Base-by-base conservation (phyloP, 768 basidiomycete genomes). In the Psilocybe tampanensis region DNA sequence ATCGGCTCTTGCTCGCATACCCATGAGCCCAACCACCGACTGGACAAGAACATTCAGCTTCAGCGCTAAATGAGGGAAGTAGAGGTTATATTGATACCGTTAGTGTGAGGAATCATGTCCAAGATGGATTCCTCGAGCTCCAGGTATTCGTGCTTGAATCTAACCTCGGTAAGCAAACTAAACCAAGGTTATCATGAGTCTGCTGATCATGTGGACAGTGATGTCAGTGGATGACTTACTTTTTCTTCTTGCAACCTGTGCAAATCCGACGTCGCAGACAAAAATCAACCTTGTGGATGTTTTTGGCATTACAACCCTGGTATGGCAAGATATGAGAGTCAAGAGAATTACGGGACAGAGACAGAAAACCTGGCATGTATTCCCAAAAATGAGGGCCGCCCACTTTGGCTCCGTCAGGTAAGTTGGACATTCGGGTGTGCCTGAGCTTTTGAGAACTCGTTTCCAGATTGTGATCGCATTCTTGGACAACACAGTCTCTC, bases 381-480 rank as follows among this genome's bases (percentile, higher is more conserved):
- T 60, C 18, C 59, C 56, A 39, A 68, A 71, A 2, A 73, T 44
- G 15, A 73, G 52, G 8, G 44, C 45, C 5, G 67, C 66, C 72
- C 72, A 73, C 12, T 52, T 51, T 2, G 57, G 61, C 48, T 72
- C 72, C 1, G 64, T 60, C 49, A 71, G 61, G 44, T 64, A 64
- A 12, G n/a, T 29, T 12, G 69, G 68, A 29, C 64, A 62, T 1
- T 58, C 58, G 2, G 71, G 72, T 2, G 52, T 62, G 3, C 55
- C 63, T 6, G 50, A 13, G 9, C 48, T 43, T 19, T 65, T 43
- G 9, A 64, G 60, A 4, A 67, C 61, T 0, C 55, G 15, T 34
- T 63, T 70, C 72, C 72, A 73, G 0, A 73, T 47, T 1, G 52
- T 57, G 1, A 50, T 55, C 1, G 68, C 61, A 18, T 59, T 52